Base-by-base conservation (phyloP, 768 basidiomycete genomes). In the Filobasidium wieringae region DNA sequence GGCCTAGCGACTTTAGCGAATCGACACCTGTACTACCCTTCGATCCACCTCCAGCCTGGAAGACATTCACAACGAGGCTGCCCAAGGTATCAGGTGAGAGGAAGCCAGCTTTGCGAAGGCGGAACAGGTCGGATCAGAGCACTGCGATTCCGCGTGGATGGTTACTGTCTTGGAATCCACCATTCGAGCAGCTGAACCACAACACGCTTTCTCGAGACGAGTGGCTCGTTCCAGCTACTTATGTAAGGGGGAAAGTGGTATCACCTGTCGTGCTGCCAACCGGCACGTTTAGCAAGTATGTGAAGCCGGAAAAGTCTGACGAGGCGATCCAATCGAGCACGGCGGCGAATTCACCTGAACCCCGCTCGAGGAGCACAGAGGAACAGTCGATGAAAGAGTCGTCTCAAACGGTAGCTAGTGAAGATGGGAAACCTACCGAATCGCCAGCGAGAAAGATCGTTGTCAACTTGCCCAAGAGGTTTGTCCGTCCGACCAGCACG, bases 31-130 rank as follows among this genome's bases (percentile, higher is more conserved):
- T 66, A 3, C 64, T 67, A 4, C 71, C 74, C 1, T 47, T 41
- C 19, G 71, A 72, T 7, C 74, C 74, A 7, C 66, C 72, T 1
- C 73, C 74, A 0, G 75, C 70, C 0, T 76, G 75, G 76, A 67
- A 72, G 26, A 66, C 63, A 7, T 74, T 66, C 63, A 32, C 63
- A 1, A 65, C 75, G 41, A 65, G 62, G 11, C 51, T 76, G 15
- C 71, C 75, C 3, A 63, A 61, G n/a, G n/a, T n/a, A 41, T 34
- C 62, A 2, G 4, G 60, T 0, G 53, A 59, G 31, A 0, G 59
- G 45, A 26, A 60, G 39, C 32, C 62, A 26, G 24, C 64, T 30
- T 36, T 65, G 26, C 50, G 51, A 22, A 50, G 33, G 29, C 63
- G 49, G 9, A 53, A 22, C 40, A 69, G 22, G 27, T 39, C 54